Evolutionary conservation across 75 land plant genomes (phyloP), one percentile per base, ranked within the genome.

Genomic region (Cryptomeria japonica): DNA sequence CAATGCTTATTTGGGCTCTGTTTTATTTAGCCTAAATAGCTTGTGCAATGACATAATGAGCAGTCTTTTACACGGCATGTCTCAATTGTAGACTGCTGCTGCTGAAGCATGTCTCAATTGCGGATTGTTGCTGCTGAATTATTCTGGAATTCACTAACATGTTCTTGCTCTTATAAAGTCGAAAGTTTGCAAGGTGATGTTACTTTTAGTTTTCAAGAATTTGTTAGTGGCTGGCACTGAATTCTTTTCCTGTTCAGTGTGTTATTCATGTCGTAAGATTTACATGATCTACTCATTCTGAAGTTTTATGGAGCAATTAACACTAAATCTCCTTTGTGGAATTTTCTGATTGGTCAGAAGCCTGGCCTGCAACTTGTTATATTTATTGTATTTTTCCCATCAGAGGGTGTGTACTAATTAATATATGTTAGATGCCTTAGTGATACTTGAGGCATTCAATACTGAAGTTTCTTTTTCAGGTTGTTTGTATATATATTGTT

Each of bases 381-480:
- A 82, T 82, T 82, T 82, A 82, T 46, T 82, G 84, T 82, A 82
- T n/a, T 82, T 82, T 82, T 82, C 46, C 84, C 84, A 82, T n/a
- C 51, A 82, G 84, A 82, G 84, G 84, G 53, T 82, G 83, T 82
- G 84, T 46, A 82, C 84, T 46, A 46, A 42, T 46, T 44, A 53
- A 82, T n/a, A n/a, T 46, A 46, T 82, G 46, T 38, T 80, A 80
- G 47, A 82, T 82, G 32, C 84, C 84, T 46, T 14, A 44, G 44
- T 13, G 42, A 39, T 82, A 31, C 13, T 12, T 38, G 25, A 28
- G 84, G 84, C 84, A 82, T 82, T 41, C 32, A 12, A 46, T 28
- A 46, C 84, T n/a, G 84, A 82, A 34, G 31, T 82, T 82, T 82
- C 49, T 41, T 82, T n/a, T 82, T 44, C 32, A 82, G 13, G 34